Percentiles rank a stretch among this genome's conserved stretches.
phyloP scores from a whole-genome alignment of 164 flowering plant species.

The Vitis labrusca region DNA sequence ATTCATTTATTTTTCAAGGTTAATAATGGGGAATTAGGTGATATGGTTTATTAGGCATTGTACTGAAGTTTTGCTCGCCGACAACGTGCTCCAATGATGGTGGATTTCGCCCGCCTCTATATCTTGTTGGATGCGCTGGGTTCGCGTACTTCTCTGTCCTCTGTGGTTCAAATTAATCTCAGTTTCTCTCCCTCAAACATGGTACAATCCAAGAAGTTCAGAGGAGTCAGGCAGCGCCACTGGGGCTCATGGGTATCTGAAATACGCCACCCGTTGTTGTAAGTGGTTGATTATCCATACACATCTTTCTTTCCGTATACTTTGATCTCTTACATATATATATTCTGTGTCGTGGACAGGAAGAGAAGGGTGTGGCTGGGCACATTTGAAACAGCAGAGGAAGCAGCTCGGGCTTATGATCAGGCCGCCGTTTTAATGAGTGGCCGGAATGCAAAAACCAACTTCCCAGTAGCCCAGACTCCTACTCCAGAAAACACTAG shows the following conservation, averaged over 20 bases:
- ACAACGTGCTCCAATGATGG: too few species aligned
- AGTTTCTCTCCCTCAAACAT: constrained; percentile 1
- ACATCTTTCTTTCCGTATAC: too few species aligned
- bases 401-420: constrained; percentile 40
- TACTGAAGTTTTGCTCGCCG: too few species aligned
- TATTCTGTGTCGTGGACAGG: constrained; percentile 16
- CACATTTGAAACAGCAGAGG: constrained; percentile 40
- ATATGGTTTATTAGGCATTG: too few species aligned
- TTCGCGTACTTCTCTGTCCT: background rate
- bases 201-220: constrained; percentile 32
- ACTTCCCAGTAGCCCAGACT: constrained; percentile 24
- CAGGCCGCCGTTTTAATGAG: constrained; percentile 40
- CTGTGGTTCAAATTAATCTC: background rate
- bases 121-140: background rate
- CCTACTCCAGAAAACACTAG: background rate
- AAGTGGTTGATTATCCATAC: background rate
- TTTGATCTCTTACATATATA: too few species aligned
- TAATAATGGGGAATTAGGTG: too few species aligned
- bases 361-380: constrained; percentile 48
- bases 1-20: too few species aligned
- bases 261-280: constrained; percentile 36
- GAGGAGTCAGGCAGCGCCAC: constrained; percentile 39
- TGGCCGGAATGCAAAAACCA: constrained; percentile 41
- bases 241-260: constrained; percentile 42
- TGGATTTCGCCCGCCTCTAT: too few species aligned